phyloP scores from a whole-genome alignment of 2,329 filamentous ascomycete species.

The Penicillium sp. region DNA sequence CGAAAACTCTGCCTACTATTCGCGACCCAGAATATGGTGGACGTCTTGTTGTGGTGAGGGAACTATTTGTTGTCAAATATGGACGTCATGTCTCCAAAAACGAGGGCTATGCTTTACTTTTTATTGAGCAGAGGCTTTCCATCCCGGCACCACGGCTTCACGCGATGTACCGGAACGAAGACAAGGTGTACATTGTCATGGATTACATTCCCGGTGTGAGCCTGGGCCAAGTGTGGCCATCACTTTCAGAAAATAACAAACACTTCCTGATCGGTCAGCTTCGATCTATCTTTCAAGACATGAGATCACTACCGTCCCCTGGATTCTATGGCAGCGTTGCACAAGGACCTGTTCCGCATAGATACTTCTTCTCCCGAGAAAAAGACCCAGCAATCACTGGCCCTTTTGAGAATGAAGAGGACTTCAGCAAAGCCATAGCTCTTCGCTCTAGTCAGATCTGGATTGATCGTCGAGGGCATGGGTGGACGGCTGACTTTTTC shows the following conservation, averaged over 20 bases:
- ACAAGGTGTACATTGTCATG: slow-evolving; percentile 19
- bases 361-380: slow-evolving; percentile 21
- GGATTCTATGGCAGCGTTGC: slow-evolving; percentile 21
- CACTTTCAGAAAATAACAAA: slow-evolving; percentile 14
- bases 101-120: slow-evolving; percentile 20
- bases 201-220: slow-evolving; percentile 12
- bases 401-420: slow-evolving; percentile 19
- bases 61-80: slow-evolving; percentile 21
- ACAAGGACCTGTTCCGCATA: slow-evolving; percentile 18
- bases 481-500: too few relatives aligned
- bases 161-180: slow-evolving; percentile 17
- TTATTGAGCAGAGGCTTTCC: slow-evolving; percentile 16
- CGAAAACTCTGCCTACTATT: too few relatives aligned
- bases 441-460: too few relatives aligned
- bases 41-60: slow-evolving; percentile 17
- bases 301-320: slow-evolving; percentile 19
- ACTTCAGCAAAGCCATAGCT: slow-evolving; percentile 13
- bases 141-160: slow-evolving; percentile 19
- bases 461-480: too few relatives aligned
- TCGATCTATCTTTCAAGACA: slow-evolving; percentile 17
- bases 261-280: background rate
- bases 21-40: slow-evolving; percentile 10
- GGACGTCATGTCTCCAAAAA: slow-evolving; percentile 19
- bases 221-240: slow-evolving; percentile 12
- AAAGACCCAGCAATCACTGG: slow-evolving; percentile 12